Evolutionary conservation across 495 filamentous ascomycete genomes (phyloP).

Genomic region (Daldinia concentrica): DNA sequence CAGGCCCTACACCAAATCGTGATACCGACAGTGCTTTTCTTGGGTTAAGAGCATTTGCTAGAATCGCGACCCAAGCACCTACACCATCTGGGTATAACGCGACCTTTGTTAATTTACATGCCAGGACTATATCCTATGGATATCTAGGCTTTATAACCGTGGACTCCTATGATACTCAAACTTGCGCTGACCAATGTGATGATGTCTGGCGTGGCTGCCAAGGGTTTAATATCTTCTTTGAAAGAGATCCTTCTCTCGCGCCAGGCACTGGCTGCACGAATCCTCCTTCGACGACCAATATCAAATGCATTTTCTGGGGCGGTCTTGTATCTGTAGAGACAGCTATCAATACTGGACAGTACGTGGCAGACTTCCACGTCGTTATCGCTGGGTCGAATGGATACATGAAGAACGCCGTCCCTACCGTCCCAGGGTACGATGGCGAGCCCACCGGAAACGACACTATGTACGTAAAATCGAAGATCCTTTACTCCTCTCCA

Average conservation of each 20-base stretch:
- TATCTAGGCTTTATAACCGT: constrained; percentile 56
- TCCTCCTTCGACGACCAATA: constrained; percentile 58
- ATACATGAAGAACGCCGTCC: constrained; percentile 47
- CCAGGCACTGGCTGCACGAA: constrained; percentile 53
- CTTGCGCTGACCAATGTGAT: constrained; percentile 52
- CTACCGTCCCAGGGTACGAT: constrained; percentile 43
- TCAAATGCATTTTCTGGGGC: constrained; percentile 65
- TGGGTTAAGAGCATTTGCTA: constrained; percentile 26
- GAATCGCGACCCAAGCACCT: constrained; percentile 37
- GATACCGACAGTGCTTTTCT: constrained; percentile 51
- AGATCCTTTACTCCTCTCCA: too few species aligned
- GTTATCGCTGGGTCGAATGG: constrained; percentile 57
- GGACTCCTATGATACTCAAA: constrained; percentile 52
- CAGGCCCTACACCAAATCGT: constrained; percentile 45
- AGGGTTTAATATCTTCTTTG: constrained; percentile 60
- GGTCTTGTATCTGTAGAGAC: constrained; percentile 41
- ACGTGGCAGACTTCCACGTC: constrained; percentile 52
- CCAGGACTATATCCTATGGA: constrained; percentile 46
- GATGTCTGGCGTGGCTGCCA: constrained; percentile 29
- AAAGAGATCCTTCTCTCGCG: constrained; percentile 55
- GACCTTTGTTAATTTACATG: constrained; percentile 53
- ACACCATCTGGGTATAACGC: constrained; percentile 52
- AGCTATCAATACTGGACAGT: constrained; percentile 54
- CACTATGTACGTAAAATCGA: constrained; percentile 43
- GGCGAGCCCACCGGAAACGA: constrained; percentile 49